Evolutionary conservation across 2,329 filamentous ascomycete species (phyloP), one percentile per base, ranked within the genome.

Genomic region (Penicillium hordei): DNA sequence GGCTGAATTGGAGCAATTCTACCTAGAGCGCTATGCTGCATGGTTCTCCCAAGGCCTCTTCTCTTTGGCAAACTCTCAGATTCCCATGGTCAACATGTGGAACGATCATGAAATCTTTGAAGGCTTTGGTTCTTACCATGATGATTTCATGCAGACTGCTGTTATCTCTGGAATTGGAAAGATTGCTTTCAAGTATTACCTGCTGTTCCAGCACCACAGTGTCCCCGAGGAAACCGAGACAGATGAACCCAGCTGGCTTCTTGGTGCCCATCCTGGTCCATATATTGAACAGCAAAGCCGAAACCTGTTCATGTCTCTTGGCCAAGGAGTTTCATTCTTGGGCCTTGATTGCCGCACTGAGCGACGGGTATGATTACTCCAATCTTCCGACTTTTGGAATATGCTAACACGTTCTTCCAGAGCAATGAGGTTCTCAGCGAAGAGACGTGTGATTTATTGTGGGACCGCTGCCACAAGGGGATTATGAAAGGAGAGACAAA

Each of bases 1-100:
- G 70, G 85, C 90, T 46, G 92, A 99, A 75, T 78, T 99, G 5
- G 94, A 99, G 70, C 77, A 77, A 0, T 97, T 95, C 68, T 99
- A 96, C 69, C 82, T 99, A 0, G 84, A 96, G 58, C 85, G 90
- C 21, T 99, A 99, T 69, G 86, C 87, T 59, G 89, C 88, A 83
- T 99, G 94, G 93, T 99, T 97, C 75, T 97, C 93, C 0, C 93
- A 96, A 68, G 94, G 95, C 0, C 79, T 97, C 5, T 99, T 97
- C 69, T 86, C 89, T n/a, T 84, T 99, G 70, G 94, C 93, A 5
- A 93, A 89, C 66, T 89, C 90, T 2, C 93, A 97, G 72, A 97
- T 99, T 45, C 93, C 94, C 9, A 97, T 97, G 93, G 86, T 99
- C 68, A 99, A 99, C 72, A 93, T 99, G 74, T 97, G 90, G 81